Conservation (phyloP, 176 grass and related monocot species). For the Saccharum officinarum region DNA sequence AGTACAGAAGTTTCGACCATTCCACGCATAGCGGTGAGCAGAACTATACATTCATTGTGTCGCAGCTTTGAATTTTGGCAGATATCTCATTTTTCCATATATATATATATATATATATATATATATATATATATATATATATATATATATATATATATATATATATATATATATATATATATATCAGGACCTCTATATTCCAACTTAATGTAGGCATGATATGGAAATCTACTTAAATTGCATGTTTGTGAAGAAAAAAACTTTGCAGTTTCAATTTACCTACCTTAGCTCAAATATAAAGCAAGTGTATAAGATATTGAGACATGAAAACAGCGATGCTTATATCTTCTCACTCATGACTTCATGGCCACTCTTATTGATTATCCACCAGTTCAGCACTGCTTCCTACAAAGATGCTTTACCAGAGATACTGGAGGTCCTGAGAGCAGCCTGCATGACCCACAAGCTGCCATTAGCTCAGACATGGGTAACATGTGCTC, state of each 20-base stretch:
- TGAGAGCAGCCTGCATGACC: conserved; percentile 62
- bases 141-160: no score
- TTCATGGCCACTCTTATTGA: conserved; percentile 37
- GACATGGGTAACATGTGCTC: conserved; percentile 80
- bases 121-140: no score
- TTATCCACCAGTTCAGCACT: conserved; percentile 59
- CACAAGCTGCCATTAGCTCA: conserved; percentile 92
- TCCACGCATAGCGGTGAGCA: conserved; percentile 56
- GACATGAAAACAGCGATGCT: conserved; percentile 23
- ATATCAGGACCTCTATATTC: neutral
- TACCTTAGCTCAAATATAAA: neutral
- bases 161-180: no score
- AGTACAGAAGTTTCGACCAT: conserved; percentile 69
- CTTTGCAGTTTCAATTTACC: neutral
- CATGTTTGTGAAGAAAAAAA: neutral
- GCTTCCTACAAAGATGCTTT: conserved; percentile 83
- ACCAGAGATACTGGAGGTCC: conserved; percentile 82
- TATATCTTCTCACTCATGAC: conserved; percentile 33
- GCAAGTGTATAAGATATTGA: conserved; percentile 23
- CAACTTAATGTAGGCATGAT: conserved; percentile 5
- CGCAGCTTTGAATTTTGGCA: conserved; percentile 28
- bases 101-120: no score
- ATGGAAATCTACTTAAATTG: conserved; percentile 7
- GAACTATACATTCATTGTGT: neutral
- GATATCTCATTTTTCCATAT: neutral